A percentile compares a stretch with the other conserved stretches of the same genome.
phyloP scores from a whole-genome alignment of 2,329 filamentous ascomycete genomes.

The Cladophialophora bantiana region DNA sequence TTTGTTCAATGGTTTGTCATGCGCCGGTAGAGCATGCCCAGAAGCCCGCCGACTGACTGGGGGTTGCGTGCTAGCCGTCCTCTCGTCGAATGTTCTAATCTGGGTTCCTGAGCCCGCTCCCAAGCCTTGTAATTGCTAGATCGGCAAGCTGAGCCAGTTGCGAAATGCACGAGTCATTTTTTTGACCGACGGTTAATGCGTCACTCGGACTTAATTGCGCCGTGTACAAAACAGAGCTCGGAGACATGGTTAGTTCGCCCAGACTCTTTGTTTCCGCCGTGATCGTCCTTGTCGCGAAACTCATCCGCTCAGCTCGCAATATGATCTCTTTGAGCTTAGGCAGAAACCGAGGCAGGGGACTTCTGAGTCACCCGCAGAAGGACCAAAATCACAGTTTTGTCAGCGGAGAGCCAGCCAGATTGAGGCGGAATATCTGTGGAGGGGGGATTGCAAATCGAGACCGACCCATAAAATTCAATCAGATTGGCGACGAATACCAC shows the following conservation, averaged over 20 bases:
- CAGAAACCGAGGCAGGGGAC: no score
- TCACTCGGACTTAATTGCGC: conserved; percentile 23
- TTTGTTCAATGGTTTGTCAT: conserved; percentile 3
- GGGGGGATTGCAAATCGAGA: conserved; percentile 19
- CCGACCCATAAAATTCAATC: background rate
- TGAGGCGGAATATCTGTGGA: background rate
- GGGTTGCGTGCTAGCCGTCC: conserved; percentile 6
- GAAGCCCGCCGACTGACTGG: background rate
- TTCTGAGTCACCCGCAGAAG: background rate
- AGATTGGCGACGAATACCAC: conserved; percentile 2
- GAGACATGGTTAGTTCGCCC: background rate
- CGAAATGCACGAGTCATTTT: conserved; percentile 14
- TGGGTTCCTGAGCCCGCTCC: background rate
- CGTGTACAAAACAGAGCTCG: conserved; percentile 3
- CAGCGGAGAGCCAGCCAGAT: conserved; percentile 5
- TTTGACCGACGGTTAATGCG: conserved; percentile 8
- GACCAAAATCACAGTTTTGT: conserved; percentile 12
- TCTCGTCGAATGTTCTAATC: conserved; percentile 8
- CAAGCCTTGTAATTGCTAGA: conserved; percentile 10
- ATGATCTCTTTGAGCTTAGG: conserved; percentile 8
- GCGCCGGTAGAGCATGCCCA: background rate
- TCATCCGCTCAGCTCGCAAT: conserved; percentile 8
- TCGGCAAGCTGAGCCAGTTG: conserved; percentile 17
- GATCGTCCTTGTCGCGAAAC: background rate
- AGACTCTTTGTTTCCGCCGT: conserved; percentile 6